A percentile compares a stretch with the other conserved stretches of the same genome.
Evolutionary conservation across 78 protist species (phyloP).

Genomic region (Dictyostelium capitatum): DNA sequence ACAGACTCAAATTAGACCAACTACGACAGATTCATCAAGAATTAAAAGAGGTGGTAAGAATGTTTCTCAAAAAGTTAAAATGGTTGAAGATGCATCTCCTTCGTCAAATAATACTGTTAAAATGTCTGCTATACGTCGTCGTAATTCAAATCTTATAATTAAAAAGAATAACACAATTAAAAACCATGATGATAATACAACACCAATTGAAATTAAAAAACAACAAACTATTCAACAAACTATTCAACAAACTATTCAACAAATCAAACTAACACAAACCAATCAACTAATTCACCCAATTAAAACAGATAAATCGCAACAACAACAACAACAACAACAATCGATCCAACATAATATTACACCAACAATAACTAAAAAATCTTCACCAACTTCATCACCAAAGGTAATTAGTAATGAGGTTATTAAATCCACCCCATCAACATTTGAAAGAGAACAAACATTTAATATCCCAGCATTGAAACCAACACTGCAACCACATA

Average conservation of each 20-base stretch:
- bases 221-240: no score
- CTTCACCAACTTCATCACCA: background rate
- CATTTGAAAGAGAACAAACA: slow-evolving; percentile 7
- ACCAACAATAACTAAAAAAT: background rate
- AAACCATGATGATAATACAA: background rate
- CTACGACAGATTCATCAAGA: slow-evolving; percentile 12
- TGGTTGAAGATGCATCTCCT: background rate
- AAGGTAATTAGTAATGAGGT: background rate
- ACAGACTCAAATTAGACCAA: slow-evolving; percentile 1
- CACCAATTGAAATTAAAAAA: background rate
- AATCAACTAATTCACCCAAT: no score
- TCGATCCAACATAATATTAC: background rate
- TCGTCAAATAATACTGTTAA: background rate
- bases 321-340: background rate
- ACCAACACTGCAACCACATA: no score
- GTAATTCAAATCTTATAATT: background rate
- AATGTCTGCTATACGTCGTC: background rate
- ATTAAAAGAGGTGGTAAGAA: slow-evolving; percentile 7
- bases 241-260: background rate
- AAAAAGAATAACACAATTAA: background rate
- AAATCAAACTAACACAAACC: no score
- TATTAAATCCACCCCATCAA: background rate
- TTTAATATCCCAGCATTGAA: background rate
- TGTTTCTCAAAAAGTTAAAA: slow-evolving; percentile 3
- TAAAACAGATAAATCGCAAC: background rate